Evolutionary conservation across 129 eudicot genomes (phyloP).

Genomic region (Oenanthe sinensis): DNA sequence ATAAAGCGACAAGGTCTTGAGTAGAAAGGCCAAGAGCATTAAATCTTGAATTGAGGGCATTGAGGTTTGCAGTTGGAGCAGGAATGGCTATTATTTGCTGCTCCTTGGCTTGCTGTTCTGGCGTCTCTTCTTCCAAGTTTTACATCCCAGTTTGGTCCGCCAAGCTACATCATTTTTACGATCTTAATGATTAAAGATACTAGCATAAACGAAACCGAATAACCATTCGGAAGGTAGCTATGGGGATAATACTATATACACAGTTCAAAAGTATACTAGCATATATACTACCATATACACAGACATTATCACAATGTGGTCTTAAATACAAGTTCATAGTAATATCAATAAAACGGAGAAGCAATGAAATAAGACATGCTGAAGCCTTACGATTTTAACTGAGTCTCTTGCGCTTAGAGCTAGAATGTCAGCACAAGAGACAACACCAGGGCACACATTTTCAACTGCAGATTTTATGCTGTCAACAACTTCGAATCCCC

Average conservation of each 20-base stretch:
- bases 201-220: neutral
- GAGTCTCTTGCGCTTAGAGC: slow-evolving; percentile 38
- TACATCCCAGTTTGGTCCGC: slow-evolving; percentile 43
- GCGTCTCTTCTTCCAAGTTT: slow-evolving; percentile 44
- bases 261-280: too few relatives aligned
- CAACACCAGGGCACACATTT: slow-evolving; percentile 20
- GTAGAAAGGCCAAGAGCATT: slow-evolving; percentile 35
- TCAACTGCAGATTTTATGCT: slow-evolving; percentile 31
- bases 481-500: slow-evolving; percentile 45
- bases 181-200: neutral
- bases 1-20: slow-evolving; percentile 48
- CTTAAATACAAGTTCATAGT: too few relatives aligned
- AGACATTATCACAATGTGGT: too few relatives aligned
- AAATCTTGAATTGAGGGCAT: slow-evolving; percentile 28
- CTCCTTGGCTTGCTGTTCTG: slow-evolving; percentile 23
- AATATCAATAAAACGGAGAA: neutral
- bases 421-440: slow-evolving; percentile 44
- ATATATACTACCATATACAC: too few relatives aligned
- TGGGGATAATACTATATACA: too few relatives aligned
- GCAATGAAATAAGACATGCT: neutral
- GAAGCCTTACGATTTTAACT: slow-evolving; percentile 9
- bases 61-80: slow-evolving; percentile 28
- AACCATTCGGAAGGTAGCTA: too few relatives aligned
- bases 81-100: slow-evolving; percentile 36
- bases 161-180: slow-evolving; percentile 23